Evolutionary conservation across 116 monocot genomes (phyloP).

Genomic region (Dioscorea cayenensis): DNA sequence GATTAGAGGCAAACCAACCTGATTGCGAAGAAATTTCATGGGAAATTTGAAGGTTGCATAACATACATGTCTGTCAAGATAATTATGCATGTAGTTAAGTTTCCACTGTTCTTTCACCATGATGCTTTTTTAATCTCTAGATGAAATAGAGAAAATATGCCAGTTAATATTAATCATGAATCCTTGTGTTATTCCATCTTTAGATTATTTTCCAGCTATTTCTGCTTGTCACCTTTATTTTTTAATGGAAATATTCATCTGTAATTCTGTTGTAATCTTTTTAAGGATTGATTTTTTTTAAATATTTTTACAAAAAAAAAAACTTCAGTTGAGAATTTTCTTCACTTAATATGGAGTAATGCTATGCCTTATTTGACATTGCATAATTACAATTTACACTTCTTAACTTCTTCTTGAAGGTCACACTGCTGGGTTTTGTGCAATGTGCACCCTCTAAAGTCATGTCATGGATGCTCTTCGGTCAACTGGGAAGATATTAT

Average conservation of each 20-base stretch:
- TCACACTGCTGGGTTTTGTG: slow-evolving; percentile 90
- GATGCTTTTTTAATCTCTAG: too few species aligned
- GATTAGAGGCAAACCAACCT: background rate
- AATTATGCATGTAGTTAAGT: background rate
- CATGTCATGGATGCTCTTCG: slow-evolving; percentile 90
- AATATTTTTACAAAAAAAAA: background rate
- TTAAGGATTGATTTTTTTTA: background rate
- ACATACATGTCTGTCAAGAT: background rate
- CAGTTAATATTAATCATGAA: too few species aligned
- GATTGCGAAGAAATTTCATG: background rate
- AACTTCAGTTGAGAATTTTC: background rate
- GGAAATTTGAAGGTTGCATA: background rate
- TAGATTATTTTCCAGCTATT: too few species aligned
- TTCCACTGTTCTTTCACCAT: background rate
- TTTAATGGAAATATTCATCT: too few species aligned
- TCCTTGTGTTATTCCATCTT: too few species aligned
- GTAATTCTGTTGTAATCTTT: background rate
- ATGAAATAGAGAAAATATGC: too few species aligned
- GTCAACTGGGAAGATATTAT: slow-evolving; percentile 85
- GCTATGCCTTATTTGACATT: background rate
- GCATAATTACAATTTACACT: background rate
- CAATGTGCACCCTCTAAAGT: slow-evolving; percentile 90
- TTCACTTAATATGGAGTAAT: background rate
- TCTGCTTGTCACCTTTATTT: too few species aligned
- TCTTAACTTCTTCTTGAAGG: slow-evolving; percentile 37